A percentile compares a stretch with the other conserved stretches of the same genome.
phyloP scores from a whole-genome alignment of 441 rosid genomes.

The Mallotus japonicus region DNA sequence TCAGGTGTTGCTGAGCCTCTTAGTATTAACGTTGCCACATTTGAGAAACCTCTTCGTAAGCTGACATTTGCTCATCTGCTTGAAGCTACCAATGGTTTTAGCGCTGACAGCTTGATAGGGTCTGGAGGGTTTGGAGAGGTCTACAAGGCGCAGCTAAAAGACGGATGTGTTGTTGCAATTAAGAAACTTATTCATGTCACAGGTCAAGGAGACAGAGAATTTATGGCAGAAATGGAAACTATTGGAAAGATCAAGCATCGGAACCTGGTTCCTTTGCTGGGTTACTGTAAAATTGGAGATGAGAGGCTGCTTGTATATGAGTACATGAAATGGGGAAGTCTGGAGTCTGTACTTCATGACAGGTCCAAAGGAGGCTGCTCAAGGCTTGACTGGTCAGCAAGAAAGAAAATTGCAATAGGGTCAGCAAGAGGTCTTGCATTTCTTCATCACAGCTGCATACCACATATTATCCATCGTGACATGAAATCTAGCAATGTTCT shows the following conservation, averaged over 20 bases:
- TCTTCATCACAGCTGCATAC: slow-evolving; percentile 91
- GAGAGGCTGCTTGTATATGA: slow-evolving; percentile 96
- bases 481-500: slow-evolving; percentile 98
- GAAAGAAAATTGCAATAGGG: slow-evolving; percentile 84
- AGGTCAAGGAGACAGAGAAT: slow-evolving; percentile 95
- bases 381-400: slow-evolving; percentile 70
- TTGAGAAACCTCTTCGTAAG: slow-evolving; percentile 85
- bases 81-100: slow-evolving; percentile 95
- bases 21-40: slow-evolving; percentile 88
- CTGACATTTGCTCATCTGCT: slow-evolving; percentile 84
- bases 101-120: slow-evolving; percentile 85
- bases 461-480: slow-evolving; percentile 93
- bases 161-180: slow-evolving; percentile 81
- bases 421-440: slow-evolving; percentile 96
- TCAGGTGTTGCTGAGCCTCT: slow-evolving; percentile 81
- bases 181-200: slow-evolving; percentile 89
- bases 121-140: slow-evolving; percentile 96
- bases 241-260: slow-evolving; percentile 94
- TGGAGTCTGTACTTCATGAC: slow-evolving; percentile 79
- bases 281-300: slow-evolving; percentile 90
- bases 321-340: slow-evolving; percentile 95
- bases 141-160: slow-evolving; percentile 76
- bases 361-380: slow-evolving; percentile 48
- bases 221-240: slow-evolving; percentile 98
- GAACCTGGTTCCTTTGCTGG: slow-evolving; percentile 81